Evolutionary conservation across 805 yeast species (phyloP).

Genomic region (Yarrowia keelungensis): DNA sequence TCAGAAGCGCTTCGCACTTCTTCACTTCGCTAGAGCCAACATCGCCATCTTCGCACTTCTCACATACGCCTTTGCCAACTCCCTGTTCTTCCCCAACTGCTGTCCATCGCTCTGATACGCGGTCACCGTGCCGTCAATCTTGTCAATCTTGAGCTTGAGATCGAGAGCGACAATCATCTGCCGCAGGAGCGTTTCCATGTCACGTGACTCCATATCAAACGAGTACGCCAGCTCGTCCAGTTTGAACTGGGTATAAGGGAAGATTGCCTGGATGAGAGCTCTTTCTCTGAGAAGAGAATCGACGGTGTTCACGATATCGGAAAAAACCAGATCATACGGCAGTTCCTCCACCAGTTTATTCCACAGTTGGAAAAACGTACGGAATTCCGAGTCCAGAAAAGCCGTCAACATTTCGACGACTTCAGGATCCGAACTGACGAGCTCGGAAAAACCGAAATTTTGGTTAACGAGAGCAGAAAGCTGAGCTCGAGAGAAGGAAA

Average conservation of each 20-base stretch:
- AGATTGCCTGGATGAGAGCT: slow-evolving; percentile 32
- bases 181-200: slow-evolving; percentile 20
- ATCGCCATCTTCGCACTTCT: slow-evolving; percentile 28
- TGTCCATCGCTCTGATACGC: slow-evolving; percentile 18
- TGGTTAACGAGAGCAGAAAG: slow-evolving; percentile 21
- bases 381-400: slow-evolving; percentile 27
- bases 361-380: slow-evolving; percentile 19
- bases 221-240: slow-evolving; percentile 29
- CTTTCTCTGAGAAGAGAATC: not conserved
- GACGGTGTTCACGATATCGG: not conserved
- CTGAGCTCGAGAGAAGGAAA: slow-evolving; percentile 21
- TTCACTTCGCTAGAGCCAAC: not conserved
- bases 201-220: slow-evolving; percentile 13
- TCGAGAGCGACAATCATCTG: slow-evolving; percentile 27
- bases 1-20: too few species aligned
- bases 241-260: slow-evolving; percentile 16
- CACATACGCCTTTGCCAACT: slow-evolving; percentile 24
- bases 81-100: slow-evolving; percentile 12
- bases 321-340: slow-evolving; percentile 5
- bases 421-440: not conserved
- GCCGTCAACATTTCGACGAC: slow-evolving; percentile 16
- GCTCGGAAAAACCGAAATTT: slow-evolving; percentile 18
- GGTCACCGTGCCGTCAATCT: slow-evolving; percentile 33
- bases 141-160: slow-evolving; percentile 29
- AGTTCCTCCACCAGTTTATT: not conserved